Evolutionary conservation across 2,329 filamentous ascomycete genomes (phyloP), one percentile per base, ranked within the genome.

Genomic region (Eutypa lata): DNA sequence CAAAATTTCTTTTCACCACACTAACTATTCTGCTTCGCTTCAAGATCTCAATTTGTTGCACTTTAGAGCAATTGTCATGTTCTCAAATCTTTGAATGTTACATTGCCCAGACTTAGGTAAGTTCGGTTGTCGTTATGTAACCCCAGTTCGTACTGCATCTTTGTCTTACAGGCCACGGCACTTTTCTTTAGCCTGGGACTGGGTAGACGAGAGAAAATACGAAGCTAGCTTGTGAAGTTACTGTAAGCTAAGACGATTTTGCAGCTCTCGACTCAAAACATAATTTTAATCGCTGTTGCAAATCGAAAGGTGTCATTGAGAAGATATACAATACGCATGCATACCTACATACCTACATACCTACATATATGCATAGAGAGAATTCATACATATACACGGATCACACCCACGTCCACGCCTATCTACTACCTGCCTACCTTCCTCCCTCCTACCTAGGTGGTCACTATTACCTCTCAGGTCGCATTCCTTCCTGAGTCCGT

Each of bases 261-360:
- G 35, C 35, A 31, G 26, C 6, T 38, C 31, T 38, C 35, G 35
- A 38, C 35, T 18, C 16, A 18, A 14, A 38, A 16, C 35, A 18
- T 38, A 38, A 38, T 38, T 18, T 16, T 38, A 38, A 38, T 38
- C 35, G n/a, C n/a, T 18, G 6, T 14, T 31, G 26, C 26, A 10
- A 31, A 31, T 16, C 6, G 35, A 38, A 38, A 38, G 35, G 35
- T 38, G 35, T 38, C n/a, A 38, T 38, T 38, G 16, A 16, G 35
- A 45, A 31, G 31, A 37, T 53, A 49, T 47, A 47, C 31, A 18
- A 49, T 33, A 53, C 22, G 42, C 35, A 48, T 50, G 35, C 51
- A 37, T 45, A 45, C 42, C 14, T 21, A 45, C 42, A 45, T 21
- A 24, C 18, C 14, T 18, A 45, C 19, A 45, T 45, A 45, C 42